Evolutionary conservation across 371 early-diverging fungal genomes (phyloP), one percentile per base, ranked within the genome.

Genomic region (Mortierella sp.): DNA sequence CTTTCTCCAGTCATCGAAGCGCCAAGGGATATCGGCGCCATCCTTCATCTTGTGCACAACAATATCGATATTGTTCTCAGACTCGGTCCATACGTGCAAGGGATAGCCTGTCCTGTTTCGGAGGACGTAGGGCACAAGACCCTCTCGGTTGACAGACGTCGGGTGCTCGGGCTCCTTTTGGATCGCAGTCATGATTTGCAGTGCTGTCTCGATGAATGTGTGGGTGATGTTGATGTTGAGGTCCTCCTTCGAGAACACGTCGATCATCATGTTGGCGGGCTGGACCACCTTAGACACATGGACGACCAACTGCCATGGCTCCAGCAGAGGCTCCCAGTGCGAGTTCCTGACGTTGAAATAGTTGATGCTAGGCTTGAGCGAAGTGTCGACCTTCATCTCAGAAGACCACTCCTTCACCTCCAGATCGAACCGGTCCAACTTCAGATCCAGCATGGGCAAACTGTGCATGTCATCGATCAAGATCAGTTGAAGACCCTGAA

Each of bases 261-360:
- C 92, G 23, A 96, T 79, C 50, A 60, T 26, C 80, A 81, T 78
- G 50, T 78, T 79, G 42, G 69, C 60, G 14, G 78, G 71, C 53
- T 79, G 76, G 3, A 79, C 47, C 32, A 56, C 56, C 46, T 76
- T 76, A 50, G 82, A 60, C 17, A 90, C 68, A 32, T 83, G 80
- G 14, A 92, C 43, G 4, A 82, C 79, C 60, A 93, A 90, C 28
- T 83, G 82, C 95, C 96, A 97, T 1, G 95, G 95, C 79, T 99
- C 99, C 24, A 98, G 63, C 26, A 99, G 59, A 0, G 99, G 98
- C 78, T 99, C 99, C 99, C 99, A 99, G 70, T 97, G 96, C 11
- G 99, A 98, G 79, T 95, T 97, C 54, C 93, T 92, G 50, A 95
- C 82, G 81, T 99, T 98, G 69, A 94, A 99, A 79, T 93, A 95